A percentile compares a stretch with the other conserved stretches of the same genome.
phyloP scores from a whole-genome alignment of 805 yeast species.

The Millerago galiae region DNA sequence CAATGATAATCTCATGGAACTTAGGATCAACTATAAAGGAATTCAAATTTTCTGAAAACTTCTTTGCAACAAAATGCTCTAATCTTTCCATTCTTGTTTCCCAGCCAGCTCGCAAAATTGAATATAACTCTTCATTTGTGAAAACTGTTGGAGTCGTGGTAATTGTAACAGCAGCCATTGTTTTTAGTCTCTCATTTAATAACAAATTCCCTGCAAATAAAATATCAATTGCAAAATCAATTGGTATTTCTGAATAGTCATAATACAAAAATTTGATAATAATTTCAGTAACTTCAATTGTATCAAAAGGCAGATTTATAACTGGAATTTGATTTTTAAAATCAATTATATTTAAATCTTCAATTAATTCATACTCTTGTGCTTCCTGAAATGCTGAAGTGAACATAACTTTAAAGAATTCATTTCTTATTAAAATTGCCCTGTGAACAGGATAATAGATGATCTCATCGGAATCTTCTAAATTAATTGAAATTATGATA shows the following conservation, averaged over 20 bases:
- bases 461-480: slow-evolving; percentile 21
- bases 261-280: slow-evolving; percentile 51
- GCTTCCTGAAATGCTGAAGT: slow-evolving; percentile 40
- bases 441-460: slow-evolving; percentile 59
- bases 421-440: slow-evolving; percentile 53
- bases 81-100: slow-evolving; percentile 54
- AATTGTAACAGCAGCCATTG: slow-evolving; percentile 47
- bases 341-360: slow-evolving; percentile 11
- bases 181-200: slow-evolving; percentile 55
- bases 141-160: slow-evolving; percentile 27
- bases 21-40: slow-evolving; percentile 31
- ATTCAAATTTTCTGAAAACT: slow-evolving; percentile 45
- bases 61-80: slow-evolving; percentile 55
- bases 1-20: slow-evolving; percentile 32
- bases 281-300: slow-evolving; percentile 39
- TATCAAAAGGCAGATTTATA: slow-evolving; percentile 25
- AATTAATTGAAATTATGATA: slow-evolving; percentile 33
- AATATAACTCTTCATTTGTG: slow-evolving; percentile 38
- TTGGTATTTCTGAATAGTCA: slow-evolving; percentile 50
- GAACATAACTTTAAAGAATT: slow-evolving; percentile 61
- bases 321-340: slow-evolving; percentile 22
- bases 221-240: slow-evolving; percentile 46
- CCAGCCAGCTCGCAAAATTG: slow-evolving; percentile 63
- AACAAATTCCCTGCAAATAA: slow-evolving; percentile 51
- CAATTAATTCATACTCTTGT: slow-evolving; percentile 9